Conservation (phyloP, 2,329 filamentous ascomycete species). For the Lasiodiplodia hormozganensis region DNA sequence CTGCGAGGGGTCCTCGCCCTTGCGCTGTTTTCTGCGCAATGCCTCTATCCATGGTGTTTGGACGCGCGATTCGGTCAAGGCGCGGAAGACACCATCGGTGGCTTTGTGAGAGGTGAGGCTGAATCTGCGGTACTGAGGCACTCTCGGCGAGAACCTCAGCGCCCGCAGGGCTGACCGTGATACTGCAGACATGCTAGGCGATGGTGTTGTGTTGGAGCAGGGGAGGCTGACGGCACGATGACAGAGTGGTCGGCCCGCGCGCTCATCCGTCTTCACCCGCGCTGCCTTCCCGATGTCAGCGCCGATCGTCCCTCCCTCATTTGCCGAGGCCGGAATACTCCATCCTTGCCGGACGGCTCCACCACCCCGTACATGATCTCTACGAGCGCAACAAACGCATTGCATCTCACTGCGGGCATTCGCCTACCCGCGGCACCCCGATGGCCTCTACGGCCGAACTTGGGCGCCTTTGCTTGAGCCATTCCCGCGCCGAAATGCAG, state of each 20-base stretch:
- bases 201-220: slow-evolving; percentile 9
- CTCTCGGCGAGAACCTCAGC: neutral
- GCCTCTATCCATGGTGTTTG: slow-evolving; percentile 75
- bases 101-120: slow-evolving; percentile 29
- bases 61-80: slow-evolving; percentile 65
- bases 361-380: neutral
- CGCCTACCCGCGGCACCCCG: neutral
- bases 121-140: slow-evolving; percentile 18
- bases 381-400: neutral
- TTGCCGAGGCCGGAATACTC: neutral
- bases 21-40: slow-evolving; percentile 59
- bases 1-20: slow-evolving; percentile 40
- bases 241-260: slow-evolving; percentile 17
- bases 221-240: slow-evolving; percentile 1
- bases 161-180: slow-evolving; percentile 4
- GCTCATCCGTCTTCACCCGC: slow-evolving; percentile 15
- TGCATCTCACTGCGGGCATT: neutral
- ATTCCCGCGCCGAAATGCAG: slow-evolving; percentile 37
- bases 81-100: slow-evolving; percentile 67
- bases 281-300: slow-evolving; percentile 16
- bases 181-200: slow-evolving; percentile 14
- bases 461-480: slow-evolving; percentile 43
- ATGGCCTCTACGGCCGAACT: slow-evolving; percentile 43
- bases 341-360: slow-evolving; percentile 1
- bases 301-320: slow-evolving; percentile 8